These are phyloP conservation scores for Lichtheimia hyalospora DNA, from an alignment of 371 early-diverging fungal genomes.

Conservation along the genomic window DNA sequence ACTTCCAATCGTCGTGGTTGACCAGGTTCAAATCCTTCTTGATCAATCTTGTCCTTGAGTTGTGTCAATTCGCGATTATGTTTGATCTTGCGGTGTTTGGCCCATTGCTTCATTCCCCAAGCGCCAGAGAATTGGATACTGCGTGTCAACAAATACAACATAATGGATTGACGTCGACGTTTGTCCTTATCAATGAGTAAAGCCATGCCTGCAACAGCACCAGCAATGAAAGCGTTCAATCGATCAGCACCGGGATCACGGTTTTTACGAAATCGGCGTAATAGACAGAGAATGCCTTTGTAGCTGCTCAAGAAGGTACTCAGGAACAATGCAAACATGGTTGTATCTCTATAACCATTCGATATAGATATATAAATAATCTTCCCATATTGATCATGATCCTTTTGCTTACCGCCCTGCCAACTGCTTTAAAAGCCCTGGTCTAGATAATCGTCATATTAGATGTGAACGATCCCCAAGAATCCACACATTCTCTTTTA, in stretches of 20 bases:
- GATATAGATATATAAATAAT: neutral
- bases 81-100: conserved; percentile 33
- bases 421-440: conserved; percentile 6
- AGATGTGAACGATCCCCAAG: neutral
- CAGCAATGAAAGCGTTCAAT: conserved; percentile 78
- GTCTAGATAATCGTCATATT: neutral
- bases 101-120: conserved; percentile 69
- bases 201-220: conserved; percentile 72
- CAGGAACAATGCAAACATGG: conserved; percentile 80
- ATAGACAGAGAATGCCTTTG: conserved; percentile 73
- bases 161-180: conserved; percentile 72
- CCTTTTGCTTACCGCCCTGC: conserved; percentile 3
- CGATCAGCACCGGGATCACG: conserved; percentile 54
- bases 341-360: conserved; percentile 64
- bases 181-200: conserved; percentile 71
- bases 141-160: conserved; percentile 78
- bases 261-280: conserved; percentile 51
- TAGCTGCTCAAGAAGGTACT: conserved; percentile 78
- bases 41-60: conserved; percentile 22
- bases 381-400: neutral
- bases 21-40: conserved; percentile 21
- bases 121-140: conserved; percentile 72
- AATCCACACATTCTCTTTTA: conserved; percentile 12
- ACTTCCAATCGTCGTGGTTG: conserved; percentile 17
- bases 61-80: neutral